phyloP scores from a whole-genome alignment of 768 basidiomycete species.

The Boletus tylopilopsis region DNA sequence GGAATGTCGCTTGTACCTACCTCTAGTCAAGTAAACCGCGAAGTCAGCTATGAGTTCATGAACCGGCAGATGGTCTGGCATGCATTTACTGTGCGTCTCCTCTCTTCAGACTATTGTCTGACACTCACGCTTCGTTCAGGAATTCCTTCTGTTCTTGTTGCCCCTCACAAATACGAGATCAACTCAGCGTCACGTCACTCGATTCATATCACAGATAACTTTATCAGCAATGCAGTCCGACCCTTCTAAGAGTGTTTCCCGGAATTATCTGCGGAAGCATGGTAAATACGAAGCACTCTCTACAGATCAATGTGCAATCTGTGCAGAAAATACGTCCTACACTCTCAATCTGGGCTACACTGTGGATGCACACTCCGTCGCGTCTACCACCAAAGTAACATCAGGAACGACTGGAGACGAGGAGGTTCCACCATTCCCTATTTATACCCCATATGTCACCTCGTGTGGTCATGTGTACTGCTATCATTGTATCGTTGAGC shows the following conservation, averaged over 20 bases:
- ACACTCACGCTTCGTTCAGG: conserved; percentile 46
- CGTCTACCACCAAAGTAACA: conserved; percentile 17
- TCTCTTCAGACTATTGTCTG: not conserved
- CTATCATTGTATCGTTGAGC: conserved; percentile 88
- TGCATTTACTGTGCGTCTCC: conserved; percentile 79
- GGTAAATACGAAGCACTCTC: conserved; percentile 73
- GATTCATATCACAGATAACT: conserved; percentile 26
- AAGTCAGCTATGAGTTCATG: conserved; percentile 98
- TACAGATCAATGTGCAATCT: conserved; percentile 83
- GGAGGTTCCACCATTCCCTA: conserved; percentile 55
- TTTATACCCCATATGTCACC: conserved; percentile 79
- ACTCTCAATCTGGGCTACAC: conserved; percentile 54
- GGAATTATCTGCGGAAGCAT: conserved; percentile 17
- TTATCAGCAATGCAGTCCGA: conserved; percentile 30
- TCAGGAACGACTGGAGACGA: conserved; percentile 17
- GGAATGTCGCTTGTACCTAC: conserved; percentile 72
- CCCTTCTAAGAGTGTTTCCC: conserved; percentile 21
- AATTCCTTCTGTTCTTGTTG: conserved; percentile 90
- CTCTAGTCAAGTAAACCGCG: conserved; percentile 62
- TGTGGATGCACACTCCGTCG: conserved; percentile 41
- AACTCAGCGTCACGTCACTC: conserved; percentile 54
- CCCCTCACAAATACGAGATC: conserved; percentile 75
- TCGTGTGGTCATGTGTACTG: conserved; percentile 88
- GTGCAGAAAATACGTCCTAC: conserved; percentile 70
- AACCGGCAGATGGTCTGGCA: conserved; percentile 99